Base-by-base conservation (phyloP, 108 stramenopile species). In the Nitzschia inconspicua region DNA sequence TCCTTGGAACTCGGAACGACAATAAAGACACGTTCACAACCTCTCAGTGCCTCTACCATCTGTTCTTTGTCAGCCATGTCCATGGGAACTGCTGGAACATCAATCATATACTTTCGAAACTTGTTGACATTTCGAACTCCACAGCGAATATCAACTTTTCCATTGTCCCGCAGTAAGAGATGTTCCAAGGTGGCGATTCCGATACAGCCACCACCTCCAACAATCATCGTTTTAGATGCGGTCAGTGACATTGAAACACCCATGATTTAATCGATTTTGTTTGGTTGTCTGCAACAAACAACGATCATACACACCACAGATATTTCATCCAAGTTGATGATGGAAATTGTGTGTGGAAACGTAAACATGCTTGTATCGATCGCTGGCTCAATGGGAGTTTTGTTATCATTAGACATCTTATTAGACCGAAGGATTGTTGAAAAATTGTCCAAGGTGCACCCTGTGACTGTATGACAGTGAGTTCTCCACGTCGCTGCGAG, bases 131-230 rank as follows among this genome's bases (percentile, higher is more conserved):
- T 34, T 28, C 55, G 44, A 28, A 47, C 34, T 24, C 65, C 65
- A 0, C 55, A 54, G 20, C 39, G 57, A 13, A 66, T 40, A 36
- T 66, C 44, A 5, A 66, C n/a, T 22, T 66, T 30, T n/a, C 39
- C 44, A 5, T 24, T 14, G 7, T 43, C 20, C 25, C 55, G 41
- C 7, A 47, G 16, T 3, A 57, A 13, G 10, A 66, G 14, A 1
- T 42, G 34, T 27, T 46, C 34, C 42, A 66, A 31, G 4, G 65
- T 66, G 10, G 65, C 41, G 19, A 47, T 39, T 25, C 65, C 65
- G 35, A 66, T 54, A 36, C 46, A 57, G 1, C 65, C 65, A 46
- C 29, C 57, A 27, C 55, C 53, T 57, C 65, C 65, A 47, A 66
- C 37, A 3, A 66, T 55, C 4, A 66, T 36, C 3, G 47, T 47